A percentile compares a stretch with the other conserved stretches of the same genome.
These are phyloP conservation scores for Skeletonema menzelii DNA, from an alignment of 108 stramenopile genomes.

Conservation along the genomic window DNA sequence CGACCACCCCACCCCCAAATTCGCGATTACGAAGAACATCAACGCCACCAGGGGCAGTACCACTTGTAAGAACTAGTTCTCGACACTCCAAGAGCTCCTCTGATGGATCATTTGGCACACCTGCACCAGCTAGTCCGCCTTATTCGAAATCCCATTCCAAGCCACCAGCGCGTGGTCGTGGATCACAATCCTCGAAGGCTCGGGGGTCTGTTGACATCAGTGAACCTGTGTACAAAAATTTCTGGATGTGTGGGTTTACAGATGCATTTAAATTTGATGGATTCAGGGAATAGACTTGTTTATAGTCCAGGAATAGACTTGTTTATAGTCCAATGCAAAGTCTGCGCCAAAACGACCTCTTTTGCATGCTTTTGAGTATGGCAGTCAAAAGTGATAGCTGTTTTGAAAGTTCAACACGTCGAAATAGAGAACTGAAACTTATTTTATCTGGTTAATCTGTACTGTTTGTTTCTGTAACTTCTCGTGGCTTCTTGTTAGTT, in stretches of 20 bases:
- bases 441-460: background rate
- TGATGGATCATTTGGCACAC: conserved; percentile 47
- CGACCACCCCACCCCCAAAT: conserved; percentile 34
- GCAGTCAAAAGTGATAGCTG: background rate
- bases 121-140: conserved; percentile 26
- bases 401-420: background rate
- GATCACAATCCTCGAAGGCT: conserved; percentile 1
- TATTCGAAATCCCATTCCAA: conserved; percentile 19
- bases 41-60: conserved; percentile 15
- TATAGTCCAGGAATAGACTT: background rate
- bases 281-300: conserved; percentile 12
- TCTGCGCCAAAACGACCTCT: background rate
- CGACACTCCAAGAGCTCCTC: conserved; percentile 45
- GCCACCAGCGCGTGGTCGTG: conserved; percentile 2
- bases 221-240: conserved; percentile 43
- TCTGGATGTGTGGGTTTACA: conserved; percentile 53
- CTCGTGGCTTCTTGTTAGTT: background rate
- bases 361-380: background rate
- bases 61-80: conserved; percentile 21
- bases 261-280: conserved; percentile 48
- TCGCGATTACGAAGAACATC: conserved; percentile 20
- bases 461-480: background rate
- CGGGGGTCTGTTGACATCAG: conserved; percentile 16
- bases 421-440: background rate
- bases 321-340: background rate